Base-by-base conservation (phyloP, 306 rosid genomes). In the Adenanthera pavonina region DNA sequence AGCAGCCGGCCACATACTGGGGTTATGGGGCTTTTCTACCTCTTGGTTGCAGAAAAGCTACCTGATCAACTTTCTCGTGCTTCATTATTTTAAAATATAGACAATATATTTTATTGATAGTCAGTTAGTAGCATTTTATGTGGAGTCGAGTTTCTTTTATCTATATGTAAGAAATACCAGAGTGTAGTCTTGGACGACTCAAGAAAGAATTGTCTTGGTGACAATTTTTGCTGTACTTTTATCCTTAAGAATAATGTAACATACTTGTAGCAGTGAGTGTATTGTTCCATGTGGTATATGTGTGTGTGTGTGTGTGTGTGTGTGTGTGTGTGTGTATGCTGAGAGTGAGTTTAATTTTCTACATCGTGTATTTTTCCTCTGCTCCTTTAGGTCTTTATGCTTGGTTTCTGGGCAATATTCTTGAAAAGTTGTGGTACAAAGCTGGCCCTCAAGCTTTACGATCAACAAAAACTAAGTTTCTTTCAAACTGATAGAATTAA, bases 21-120 rank as follows among this genome's bases (percentile, higher is more conserved):
- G 75, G 94, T 92, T 3, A 94, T 94, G 97, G 97, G 94, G 13
- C 82, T 92, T 38, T 89, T 94, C 78, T 85, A 91, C 79, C 80
- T 94, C 4, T 66, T 92, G 61, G 91, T 92, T 49, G 91, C 98
- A 41, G 92, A 92, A 40, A 52, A 88, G 40, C 52, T 91, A 1
- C 97, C 97, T 14, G 61, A 51, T 0, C 83, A 83, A 51, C 74
- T 71, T 44, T 51, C 61, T 36, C 84, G 75, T 52, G 25, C 88
- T 78, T 83, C 85, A 15, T 38, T 72, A 8, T 30, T 76, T 19
- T 34, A n/a, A 44, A 20, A 79, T 54, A 30, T 76, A 33, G 44
- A 64, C 16, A 62, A 51, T 38, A 54, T 60, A 36, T 20, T 74
- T 15, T 5, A 62, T 13, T 60, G 51, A 69, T 48, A 16, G 8